Conservation (phyloP, 169 alveolate genomes). For the Toxoplasma gondii region DNA sequence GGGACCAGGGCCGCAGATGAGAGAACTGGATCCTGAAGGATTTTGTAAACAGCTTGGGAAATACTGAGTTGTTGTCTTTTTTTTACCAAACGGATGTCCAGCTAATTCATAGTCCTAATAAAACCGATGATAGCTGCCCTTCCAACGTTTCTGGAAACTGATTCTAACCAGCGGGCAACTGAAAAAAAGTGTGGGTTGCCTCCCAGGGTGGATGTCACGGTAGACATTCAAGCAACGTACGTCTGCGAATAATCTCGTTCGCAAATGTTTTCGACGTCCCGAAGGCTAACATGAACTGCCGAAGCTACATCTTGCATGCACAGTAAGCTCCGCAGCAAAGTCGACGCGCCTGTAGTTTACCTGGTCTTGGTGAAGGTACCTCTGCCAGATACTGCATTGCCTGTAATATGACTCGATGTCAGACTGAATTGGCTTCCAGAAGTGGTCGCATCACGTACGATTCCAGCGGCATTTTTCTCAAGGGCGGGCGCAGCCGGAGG, state of each 20-base stretch:
- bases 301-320: background rate
- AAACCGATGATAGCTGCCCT: background rate
- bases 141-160: background rate
- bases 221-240: background rate
- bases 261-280: background rate
- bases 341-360: background rate
- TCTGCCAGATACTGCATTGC: background rate
- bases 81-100: conserved; percentile 11
- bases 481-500: background rate
- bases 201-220: background rate
- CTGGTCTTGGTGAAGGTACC: background rate
- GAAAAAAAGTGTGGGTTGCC: background rate
- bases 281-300: background rate
- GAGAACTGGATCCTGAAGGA: background rate
- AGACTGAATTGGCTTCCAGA: background rate
- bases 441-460: background rate
- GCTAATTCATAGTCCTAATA: background rate
- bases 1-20: conserved; percentile 11
- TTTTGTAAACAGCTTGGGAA: background rate
- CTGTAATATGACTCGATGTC: background rate
- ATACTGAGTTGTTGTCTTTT: background rate
- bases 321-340: background rate
- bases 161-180: conserved; percentile 32
- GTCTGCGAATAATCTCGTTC: conserved; percentile 24
- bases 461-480: conserved; percentile 1